Percentiles rank a stretch among this genome's conserved stretches.
Conservation (phyloP, 306 rosid genomes). For the Hippophae tibetana region DNA sequence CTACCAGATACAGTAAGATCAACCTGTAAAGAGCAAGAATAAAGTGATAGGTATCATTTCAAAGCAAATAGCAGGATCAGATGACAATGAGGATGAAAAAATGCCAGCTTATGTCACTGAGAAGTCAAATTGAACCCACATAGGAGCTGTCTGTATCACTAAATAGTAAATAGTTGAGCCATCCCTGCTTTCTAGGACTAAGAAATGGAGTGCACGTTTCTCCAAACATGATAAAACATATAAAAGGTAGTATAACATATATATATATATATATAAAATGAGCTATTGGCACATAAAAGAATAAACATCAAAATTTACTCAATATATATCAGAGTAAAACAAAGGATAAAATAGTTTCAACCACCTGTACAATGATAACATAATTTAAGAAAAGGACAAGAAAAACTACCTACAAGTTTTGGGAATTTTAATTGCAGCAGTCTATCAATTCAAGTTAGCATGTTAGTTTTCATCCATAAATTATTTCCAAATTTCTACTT, state of each 20-base stretch:
- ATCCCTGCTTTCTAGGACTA: too few species aligned
- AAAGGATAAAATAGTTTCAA: neutral
- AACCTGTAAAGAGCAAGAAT: conserved; percentile 41
- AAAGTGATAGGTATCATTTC: neutral
- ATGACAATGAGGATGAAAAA: conserved; percentile 4
- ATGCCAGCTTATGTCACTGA: conserved; percentile 11
- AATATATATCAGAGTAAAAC: neutral
- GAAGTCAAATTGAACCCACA: neutral
- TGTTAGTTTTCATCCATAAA: neutral
- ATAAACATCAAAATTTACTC: neutral
- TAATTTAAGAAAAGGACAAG: too few species aligned
- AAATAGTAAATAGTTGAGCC: too few species aligned
- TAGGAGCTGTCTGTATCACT: too few species aligned
- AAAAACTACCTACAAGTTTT: neutral
- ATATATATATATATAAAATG: too few species aligned
- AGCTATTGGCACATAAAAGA: neutral
- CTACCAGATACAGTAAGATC: conserved; percentile 56
- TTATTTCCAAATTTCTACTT: neutral
- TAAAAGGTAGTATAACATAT: neutral
- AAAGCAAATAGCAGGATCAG: neutral
- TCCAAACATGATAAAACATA: neutral
- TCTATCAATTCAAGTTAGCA: neutral
- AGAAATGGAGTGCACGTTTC: neutral
- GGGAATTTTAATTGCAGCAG: neutral
- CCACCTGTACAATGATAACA: too few species aligned